These are phyloP conservation scores for Plasmopara muralis DNA, from an alignment of 352 stramenopile species.

Conservation along the genomic window DNA sequence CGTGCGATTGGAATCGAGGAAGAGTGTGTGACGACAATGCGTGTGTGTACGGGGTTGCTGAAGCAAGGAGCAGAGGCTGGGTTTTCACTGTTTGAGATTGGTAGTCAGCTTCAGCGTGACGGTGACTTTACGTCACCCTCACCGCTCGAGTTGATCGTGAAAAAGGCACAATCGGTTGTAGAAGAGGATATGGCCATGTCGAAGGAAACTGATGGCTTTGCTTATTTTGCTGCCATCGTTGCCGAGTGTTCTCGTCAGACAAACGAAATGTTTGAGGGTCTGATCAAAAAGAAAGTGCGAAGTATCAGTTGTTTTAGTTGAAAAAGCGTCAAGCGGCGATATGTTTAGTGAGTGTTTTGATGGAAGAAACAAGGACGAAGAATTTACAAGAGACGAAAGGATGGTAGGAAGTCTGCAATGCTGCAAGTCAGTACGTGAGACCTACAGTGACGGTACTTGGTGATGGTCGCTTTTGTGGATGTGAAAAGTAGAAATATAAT, in stretches of 20 bases:
- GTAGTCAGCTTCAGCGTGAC: conserved; percentile 66
- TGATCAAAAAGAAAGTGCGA: conserved; percentile 82
- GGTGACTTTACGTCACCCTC: conserved; percentile 75
- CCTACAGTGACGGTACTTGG: no score
- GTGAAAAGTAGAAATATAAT: no score
- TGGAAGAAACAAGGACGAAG: conserved; percentile 41
- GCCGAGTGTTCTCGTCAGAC: conserved; percentile 32
- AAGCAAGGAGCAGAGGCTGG: conserved; percentile 66
- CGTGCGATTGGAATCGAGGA: conserved; percentile 71
- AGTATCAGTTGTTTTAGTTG: conserved; percentile 86
- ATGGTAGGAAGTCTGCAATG: no score
- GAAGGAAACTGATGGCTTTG: conserved; percentile 24
- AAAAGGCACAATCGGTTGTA: conserved; percentile 31
- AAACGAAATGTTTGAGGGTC: conserved; percentile 43
- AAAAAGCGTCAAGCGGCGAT: conserved; percentile 4
- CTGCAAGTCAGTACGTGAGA: no score
- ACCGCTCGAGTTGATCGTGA: conserved; percentile 65
- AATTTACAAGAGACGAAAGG: conserved; percentile 27
- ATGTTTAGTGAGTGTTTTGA: conserved; percentile 44
- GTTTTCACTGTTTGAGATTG: conserved; percentile 86
- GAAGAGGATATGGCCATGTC: conserved; percentile 26
- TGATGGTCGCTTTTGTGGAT: no score
- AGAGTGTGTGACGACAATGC: conserved; percentile 77
- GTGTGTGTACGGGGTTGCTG: conserved; percentile 68
- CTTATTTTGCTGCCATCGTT: conserved; percentile 55